Conservation (phyloP, 2,329 filamentous ascomycete species). For the Aspergillus hortae region DNA sequence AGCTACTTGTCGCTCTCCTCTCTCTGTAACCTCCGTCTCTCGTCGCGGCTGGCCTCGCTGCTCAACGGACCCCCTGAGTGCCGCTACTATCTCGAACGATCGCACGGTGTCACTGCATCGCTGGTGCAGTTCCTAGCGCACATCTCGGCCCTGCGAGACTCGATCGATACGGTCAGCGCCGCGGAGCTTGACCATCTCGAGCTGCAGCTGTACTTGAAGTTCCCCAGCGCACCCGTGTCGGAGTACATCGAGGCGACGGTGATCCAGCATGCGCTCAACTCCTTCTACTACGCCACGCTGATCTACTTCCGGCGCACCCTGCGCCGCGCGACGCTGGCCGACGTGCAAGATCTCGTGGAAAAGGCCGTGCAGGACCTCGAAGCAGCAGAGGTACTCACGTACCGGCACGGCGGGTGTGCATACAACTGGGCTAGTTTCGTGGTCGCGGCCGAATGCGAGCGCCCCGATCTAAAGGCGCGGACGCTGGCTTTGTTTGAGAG, state of each 20-base stretch:
- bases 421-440: conserved; percentile 38
- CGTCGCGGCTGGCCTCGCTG: conserved; percentile 17
- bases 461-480: conserved; percentile 21
- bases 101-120: conserved; percentile 25
- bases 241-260: conserved; percentile 14
- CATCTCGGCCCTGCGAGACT: conserved; percentile 25
- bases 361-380: conserved; percentile 31
- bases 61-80: conserved; percentile 18
- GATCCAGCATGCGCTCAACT: conserved; percentile 27
- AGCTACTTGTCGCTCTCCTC: conserved; percentile 28
- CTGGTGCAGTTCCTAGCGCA: conserved; percentile 23
- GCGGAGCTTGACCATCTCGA: conserved; percentile 29
- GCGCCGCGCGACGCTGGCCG: conserved; percentile 17
- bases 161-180: conserved; percentile 8
- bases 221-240: conserved; percentile 22
- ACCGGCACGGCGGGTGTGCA: conserved; percentile 28
- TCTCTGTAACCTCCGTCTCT: conserved; percentile 25
- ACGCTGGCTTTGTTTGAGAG: conserved; percentile 30
- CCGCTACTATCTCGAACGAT: conserved; percentile 24
- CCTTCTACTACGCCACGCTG: conserved; percentile 36
- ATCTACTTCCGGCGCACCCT: conserved; percentile 35
- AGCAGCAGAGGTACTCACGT: conserved; percentile 26
- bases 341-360: conserved; percentile 31
- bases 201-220: conserved; percentile 25
- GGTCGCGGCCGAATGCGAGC: conserved; percentile 33